A percentile compares a stretch with the other conserved stretches of the same genome.
Conservation (phyloP, 2,329 filamentous ascomycete genomes). For the Paecilomyces dactylethromorphus region DNA sequence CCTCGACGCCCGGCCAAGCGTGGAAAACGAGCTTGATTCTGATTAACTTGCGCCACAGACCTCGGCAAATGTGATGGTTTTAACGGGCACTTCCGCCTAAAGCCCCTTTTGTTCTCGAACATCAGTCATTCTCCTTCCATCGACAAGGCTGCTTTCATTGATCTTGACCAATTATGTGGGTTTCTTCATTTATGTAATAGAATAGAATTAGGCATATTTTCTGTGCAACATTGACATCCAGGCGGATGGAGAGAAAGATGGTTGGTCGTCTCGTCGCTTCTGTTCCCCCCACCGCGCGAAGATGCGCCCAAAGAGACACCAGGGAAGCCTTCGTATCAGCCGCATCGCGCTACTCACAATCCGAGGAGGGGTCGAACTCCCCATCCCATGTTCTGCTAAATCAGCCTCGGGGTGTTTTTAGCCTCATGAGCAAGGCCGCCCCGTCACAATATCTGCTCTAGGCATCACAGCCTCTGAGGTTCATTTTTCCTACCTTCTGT, state of each 20-base stretch:
- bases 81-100: neutral
- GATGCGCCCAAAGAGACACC: constrained; percentile 2
- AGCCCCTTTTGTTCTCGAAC: neutral
- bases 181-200: constrained; percentile 6
- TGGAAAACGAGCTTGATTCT: neutral
- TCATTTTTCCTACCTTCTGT: neutral
- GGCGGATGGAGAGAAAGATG: constrained; percentile 14
- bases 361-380: constrained; percentile 4
- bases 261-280: constrained; percentile 3
- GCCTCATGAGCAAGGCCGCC: neutral
- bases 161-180: neutral
- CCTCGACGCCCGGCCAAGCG: neutral
- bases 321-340: constrained; percentile 2
- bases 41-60: neutral
- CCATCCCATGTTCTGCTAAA: constrained; percentile 5
- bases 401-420: constrained; percentile 2
- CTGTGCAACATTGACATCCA: constrained; percentile 5
- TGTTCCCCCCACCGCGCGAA: constrained; percentile 1
- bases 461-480: neutral
- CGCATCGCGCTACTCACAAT: neutral
- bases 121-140: neutral
- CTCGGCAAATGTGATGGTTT: neutral
- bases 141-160: neutral
- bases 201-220: constrained; percentile 14
- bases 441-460: neutral